Percentiles rank a stretch among this genome's conserved stretches.
Evolutionary conservation across 2,329 filamentous ascomycete species (phyloP).

Genomic region (Arthrobotrys conoides): DNA sequence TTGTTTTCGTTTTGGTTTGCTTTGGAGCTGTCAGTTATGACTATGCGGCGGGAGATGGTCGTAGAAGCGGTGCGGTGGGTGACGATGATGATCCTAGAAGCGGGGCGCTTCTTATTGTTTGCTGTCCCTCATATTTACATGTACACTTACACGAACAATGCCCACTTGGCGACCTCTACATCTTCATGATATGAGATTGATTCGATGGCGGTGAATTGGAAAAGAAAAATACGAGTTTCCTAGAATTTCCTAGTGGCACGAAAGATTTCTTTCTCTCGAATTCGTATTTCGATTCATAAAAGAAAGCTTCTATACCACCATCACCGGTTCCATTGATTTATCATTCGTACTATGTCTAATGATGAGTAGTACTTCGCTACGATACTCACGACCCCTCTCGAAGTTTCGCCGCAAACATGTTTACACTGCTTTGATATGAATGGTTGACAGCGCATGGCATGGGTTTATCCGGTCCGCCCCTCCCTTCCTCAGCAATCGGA

Average conservation of each 20-base stretch:
- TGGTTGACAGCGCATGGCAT: conserved; percentile 27
- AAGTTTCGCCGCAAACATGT: conserved; percentile 23
- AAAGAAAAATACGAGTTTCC: neutral
- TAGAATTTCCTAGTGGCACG: neutral
- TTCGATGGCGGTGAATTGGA: neutral
- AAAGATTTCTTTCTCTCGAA: neutral
- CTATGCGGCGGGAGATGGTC: conserved; percentile 22
- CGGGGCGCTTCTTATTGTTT: conserved; percentile 30
- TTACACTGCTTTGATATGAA: neutral
- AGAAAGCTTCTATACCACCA: conserved; percentile 17
- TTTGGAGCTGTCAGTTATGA: neutral
- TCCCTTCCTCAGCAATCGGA: conserved; percentile 18
- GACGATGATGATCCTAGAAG: conserved; percentile 15
- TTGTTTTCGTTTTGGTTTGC: no score
- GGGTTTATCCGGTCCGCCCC: conserved; percentile 28
- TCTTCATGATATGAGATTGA: neutral
- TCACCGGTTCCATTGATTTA: neutral
- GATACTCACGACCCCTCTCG: conserved; percentile 10
- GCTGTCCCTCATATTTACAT: conserved; percentile 13
- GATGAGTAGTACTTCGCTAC: neutral
- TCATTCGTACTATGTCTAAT: neutral
- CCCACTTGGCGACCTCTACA: conserved; percentile 21
- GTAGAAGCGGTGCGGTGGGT: conserved; percentile 15
- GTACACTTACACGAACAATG: conserved; percentile 17
- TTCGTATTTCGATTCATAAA: conserved; percentile 14